These are phyloP conservation scores for Phylloboletellus chloephorus DNA, from an alignment of 1,284 basidiomycete species.

Conservation along the genomic window DNA sequence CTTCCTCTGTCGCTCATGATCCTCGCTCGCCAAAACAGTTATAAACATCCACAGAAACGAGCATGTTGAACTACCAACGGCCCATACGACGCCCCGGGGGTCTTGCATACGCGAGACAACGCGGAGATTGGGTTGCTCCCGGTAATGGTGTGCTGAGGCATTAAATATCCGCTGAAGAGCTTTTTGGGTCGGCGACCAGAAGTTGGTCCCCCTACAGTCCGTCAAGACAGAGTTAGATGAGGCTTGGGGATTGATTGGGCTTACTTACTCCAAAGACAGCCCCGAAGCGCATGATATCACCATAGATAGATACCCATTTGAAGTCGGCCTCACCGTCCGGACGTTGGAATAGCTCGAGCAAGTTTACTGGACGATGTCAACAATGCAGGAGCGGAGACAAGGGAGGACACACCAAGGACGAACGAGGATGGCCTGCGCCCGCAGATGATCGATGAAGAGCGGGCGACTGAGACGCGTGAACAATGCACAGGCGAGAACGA, in stretches of 20 bases:
- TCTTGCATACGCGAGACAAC: slow-evolving; percentile 29
- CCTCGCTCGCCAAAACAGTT: slow-evolving; percentile 32
- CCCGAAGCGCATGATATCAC: slow-evolving; percentile 28
- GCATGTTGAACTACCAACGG: slow-evolving; percentile 33
- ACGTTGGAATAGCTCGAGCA: slow-evolving; percentile 23
- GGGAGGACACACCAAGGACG: slow-evolving; percentile 23
- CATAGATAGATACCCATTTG: slow-evolving; percentile 30
- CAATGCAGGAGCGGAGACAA: neutral
- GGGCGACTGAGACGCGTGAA: slow-evolving; percentile 13
- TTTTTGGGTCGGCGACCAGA: slow-evolving; percentile 36
- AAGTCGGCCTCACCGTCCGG: slow-evolving; percentile 25
- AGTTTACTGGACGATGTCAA: slow-evolving; percentile 18
- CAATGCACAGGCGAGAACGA: slow-evolving; percentile 18
- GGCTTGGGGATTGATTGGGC: neutral
- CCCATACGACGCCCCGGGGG: slow-evolving; percentile 37
- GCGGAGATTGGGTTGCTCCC: slow-evolving; percentile 34
- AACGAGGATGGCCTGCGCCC: slow-evolving; percentile 32
- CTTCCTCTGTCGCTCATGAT: slow-evolving; percentile 41
- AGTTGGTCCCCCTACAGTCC: slow-evolving; percentile 24
- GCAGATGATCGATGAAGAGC: slow-evolving; percentile 25
- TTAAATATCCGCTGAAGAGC: slow-evolving; percentile 39
- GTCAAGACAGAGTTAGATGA: slow-evolving; percentile 1
- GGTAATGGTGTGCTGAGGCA: slow-evolving; percentile 37
- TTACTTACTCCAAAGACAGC: slow-evolving; percentile 23
- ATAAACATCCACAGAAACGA: neutral